Evolutionary conservation across 768 basidiomycete genomes (phyloP), one percentile per base, ranked within the genome.

Genomic region (Tricholoma hemisulphureum): DNA sequence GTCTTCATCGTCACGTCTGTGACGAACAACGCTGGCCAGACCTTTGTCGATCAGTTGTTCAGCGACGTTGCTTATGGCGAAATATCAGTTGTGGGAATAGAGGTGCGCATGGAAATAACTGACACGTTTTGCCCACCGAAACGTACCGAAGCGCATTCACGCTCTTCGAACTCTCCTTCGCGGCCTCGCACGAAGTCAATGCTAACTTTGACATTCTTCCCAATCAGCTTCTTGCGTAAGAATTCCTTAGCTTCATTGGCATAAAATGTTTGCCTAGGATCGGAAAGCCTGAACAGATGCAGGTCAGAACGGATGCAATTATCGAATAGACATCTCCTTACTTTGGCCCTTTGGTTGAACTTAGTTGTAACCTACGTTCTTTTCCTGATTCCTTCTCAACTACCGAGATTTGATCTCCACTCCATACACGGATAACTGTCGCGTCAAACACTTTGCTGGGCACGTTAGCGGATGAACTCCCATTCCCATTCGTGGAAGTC

Each of bases 41-140:
- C 97, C 96, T 66, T 93, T 94, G 68, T 98, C 97, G 52, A 98
- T 86, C 31, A 99, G 75, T 68, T 94, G 91, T 67, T 96, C 95
- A 0, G 95, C 91, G 51, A 98, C 77, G 67, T 97, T 98, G 53
- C 92, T 96, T 61, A n/a, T 34, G 28, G 45, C 18, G 14, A 56
- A 16, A 49, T 24, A 48, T 59, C 59, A 32, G 58, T 50, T 49
- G 48, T 49, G 20, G 24, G 0, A 24, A 51, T 6, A 20, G 31
- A 56, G 23, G 11, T 48, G 26, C 20, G 37, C 2, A 34, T 6
- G 51, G 28, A 13, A 49, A 24, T 34, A 20, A 79, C 89, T 65
- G 69, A 95, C 94, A 80, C 76, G 68, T 87, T 89, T 62, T 90
- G 88, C 31, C 82, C 85, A 11, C 93, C 93, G 63, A 88, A 92